phyloP scores from a whole-genome alignment of 1,139 yeast species.

The Torulaspora pretoriensis region DNA sequence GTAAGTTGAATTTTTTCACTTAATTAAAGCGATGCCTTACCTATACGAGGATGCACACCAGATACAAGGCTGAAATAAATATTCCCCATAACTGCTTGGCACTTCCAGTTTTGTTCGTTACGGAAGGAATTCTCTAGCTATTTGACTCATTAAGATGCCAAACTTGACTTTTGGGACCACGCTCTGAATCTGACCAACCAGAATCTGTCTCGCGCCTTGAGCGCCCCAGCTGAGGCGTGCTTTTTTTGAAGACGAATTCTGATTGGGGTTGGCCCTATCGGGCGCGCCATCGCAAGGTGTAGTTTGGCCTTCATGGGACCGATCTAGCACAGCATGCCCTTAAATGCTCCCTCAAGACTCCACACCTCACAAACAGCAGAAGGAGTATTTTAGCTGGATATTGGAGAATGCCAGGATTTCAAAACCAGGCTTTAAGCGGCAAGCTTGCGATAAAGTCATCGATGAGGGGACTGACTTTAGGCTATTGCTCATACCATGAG shows the following conservation, averaged over 20 bases:
- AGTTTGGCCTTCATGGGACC: background rate
- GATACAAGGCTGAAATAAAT: too few relatives aligned
- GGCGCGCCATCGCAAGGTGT: constrained; percentile 5
- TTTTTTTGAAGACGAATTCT: background rate
- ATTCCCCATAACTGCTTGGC: too few relatives aligned
- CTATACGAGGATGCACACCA: too few relatives aligned
- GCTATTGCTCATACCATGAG: background rate
- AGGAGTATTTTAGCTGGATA: background rate
- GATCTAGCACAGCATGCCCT: background rate
- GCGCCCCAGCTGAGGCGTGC: constrained; percentile 10
- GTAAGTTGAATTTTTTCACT: background rate
- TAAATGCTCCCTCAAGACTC: background rate
- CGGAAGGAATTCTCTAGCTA: too few relatives aligned
- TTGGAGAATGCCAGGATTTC: background rate
- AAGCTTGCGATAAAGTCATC: background rate
- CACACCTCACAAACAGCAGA: too few relatives aligned
- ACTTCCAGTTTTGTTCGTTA: too few relatives aligned
- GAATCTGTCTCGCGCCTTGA: background rate
- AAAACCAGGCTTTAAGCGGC: background rate
- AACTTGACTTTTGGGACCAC: background rate
- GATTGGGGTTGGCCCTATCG: constrained; percentile 7
- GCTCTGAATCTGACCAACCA: constrained; percentile 3
- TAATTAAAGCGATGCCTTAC: background rate
- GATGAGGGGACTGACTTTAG: background rate
- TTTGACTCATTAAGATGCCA: too few relatives aligned